Percentiles rank a stretch among this genome's conserved stretches.
Evolutionary conservation across 2,329 filamentous ascomycete species (phyloP).

Genomic region (Hypoxylon sp.): DNA sequence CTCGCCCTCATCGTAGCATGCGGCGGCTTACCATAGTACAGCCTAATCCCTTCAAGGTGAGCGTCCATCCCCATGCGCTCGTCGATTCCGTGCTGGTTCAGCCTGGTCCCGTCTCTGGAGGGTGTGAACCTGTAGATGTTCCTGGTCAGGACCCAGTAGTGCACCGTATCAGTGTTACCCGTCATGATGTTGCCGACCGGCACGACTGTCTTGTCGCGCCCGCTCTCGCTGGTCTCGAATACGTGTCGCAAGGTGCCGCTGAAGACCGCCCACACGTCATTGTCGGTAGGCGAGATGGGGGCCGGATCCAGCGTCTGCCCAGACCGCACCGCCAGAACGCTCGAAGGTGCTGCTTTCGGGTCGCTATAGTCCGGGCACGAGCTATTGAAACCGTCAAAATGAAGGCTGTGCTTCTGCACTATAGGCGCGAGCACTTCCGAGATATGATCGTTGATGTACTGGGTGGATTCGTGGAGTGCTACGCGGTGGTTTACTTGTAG

Average conservation of each 20-base stretch:
- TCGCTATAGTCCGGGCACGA: slow-evolving; percentile 20
- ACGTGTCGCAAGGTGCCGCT: slow-evolving; percentile 50
- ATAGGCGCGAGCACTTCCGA: slow-evolving; percentile 51
- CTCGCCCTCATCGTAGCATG: background rate
- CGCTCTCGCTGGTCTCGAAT: slow-evolving; percentile 47
- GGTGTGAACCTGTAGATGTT: slow-evolving; percentile 62
- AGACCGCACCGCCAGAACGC: background rate
- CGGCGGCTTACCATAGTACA: slow-evolving; percentile 50
- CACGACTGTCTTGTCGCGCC: slow-evolving; percentile 48
- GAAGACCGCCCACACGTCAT: slow-evolving; percentile 46
- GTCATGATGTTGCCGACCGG: slow-evolving; percentile 57
- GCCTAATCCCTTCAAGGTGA: slow-evolving; percentile 52
- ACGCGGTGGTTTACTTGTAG: slow-evolving; percentile 58
- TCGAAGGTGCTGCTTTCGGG: background rate
- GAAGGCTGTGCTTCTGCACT: slow-evolving; percentile 52
- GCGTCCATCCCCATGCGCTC: slow-evolving; percentile 54
- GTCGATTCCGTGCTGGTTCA: slow-evolving; percentile 60
- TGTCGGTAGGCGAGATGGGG: slow-evolving; percentile 44
- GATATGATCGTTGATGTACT: slow-evolving; percentile 51
- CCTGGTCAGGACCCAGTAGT: slow-evolving; percentile 60
- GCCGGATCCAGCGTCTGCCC: slow-evolving; percentile 32
- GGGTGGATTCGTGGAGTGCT: slow-evolving; percentile 55
- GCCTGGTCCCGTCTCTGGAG: slow-evolving; percentile 51
- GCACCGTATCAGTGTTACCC: slow-evolving; percentile 61
- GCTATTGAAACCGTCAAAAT: slow-evolving; percentile 47